phyloP scores from a whole-genome alignment of 257 asterid species.

The Orobanche coerulescens region DNA sequence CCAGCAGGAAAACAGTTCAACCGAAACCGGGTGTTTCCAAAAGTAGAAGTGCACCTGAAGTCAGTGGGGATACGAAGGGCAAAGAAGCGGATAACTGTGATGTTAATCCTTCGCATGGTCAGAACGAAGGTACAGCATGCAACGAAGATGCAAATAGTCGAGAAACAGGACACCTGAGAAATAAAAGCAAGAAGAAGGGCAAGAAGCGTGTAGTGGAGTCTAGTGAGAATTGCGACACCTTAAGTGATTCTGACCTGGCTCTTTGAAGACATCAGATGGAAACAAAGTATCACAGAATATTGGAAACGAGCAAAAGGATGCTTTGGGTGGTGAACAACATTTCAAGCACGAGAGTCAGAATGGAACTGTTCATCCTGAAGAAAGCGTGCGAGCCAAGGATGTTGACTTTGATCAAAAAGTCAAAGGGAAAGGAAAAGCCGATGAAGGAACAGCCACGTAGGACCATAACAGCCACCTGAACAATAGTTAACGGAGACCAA shows the following conservation, averaged over 20 bases:
- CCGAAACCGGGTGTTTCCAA: constrained; percentile 27
- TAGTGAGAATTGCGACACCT: constrained; percentile 45
- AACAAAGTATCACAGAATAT: constrained; percentile 27
- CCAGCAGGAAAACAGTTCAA: constrained; percentile 23
- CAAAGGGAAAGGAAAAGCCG: constrained; percentile 16
- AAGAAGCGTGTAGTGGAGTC: constrained; percentile 37
- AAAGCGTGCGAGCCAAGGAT: constrained; percentile 19
- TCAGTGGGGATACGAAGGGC: constrained; percentile 23
- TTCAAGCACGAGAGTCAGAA: constrained; percentile 7
- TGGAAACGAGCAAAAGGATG: constrained; percentile 23
- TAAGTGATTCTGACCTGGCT: constrained; percentile 35
- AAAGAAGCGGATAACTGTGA: constrained; percentile 18
- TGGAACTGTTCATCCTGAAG: constrained; percentile 23
- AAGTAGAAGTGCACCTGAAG: constrained; percentile 23
- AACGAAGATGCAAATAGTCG: constrained; percentile 25
- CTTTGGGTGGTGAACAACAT: constrained; percentile 21
- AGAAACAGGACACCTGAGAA: constrained; percentile 21
- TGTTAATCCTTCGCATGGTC: constrained; percentile 7
- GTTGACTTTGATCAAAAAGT: constrained; percentile 19
- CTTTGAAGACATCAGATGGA: constrained; percentile 30
- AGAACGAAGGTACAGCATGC: constrained; percentile 18
- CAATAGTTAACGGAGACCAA: too few species aligned
- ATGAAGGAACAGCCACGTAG: too few species aligned
- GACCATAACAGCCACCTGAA: too few species aligned
- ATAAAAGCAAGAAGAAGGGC: constrained; percentile 40